Conservation (phyloP, 345 rosid species). For the Euphorbia pulcherrima region DNA sequence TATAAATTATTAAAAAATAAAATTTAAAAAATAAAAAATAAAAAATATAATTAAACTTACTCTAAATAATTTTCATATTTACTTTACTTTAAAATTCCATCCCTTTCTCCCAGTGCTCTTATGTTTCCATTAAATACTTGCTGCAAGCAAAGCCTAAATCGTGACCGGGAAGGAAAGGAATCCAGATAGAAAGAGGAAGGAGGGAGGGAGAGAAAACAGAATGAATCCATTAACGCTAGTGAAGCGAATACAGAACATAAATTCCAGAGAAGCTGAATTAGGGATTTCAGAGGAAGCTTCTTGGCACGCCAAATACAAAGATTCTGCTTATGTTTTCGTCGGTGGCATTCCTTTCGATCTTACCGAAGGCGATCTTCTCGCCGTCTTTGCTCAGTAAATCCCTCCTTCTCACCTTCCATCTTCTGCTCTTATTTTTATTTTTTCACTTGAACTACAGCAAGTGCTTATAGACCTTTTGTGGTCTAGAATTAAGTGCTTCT, state of each 20-base stretch:
- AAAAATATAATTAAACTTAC: no score
- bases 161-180: neutral
- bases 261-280: constrained; percentile 64
- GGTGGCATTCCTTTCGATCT: constrained; percentile 91
- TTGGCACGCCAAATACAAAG: constrained; percentile 92
- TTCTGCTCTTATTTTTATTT: neutral
- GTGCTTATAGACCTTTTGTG: neutral
- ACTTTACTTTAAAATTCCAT: no score
- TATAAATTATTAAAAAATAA: no score
- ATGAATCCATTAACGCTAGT: constrained; percentile 85
- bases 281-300: constrained; percentile 87
- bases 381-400: constrained; percentile 84
- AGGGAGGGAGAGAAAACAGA: neutral
- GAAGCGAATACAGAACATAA: constrained; percentile 71
- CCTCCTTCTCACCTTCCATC: neutral
- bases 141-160: no score
- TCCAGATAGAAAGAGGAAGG: neutral
- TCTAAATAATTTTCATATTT: no score
- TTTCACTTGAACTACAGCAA: neutral
- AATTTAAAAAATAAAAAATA: no score
- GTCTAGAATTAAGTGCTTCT: neutral
- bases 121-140: no score
- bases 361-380: constrained; percentile 95
- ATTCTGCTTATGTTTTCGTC: constrained; percentile 70
- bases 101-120: no score